Conservation (phyloP, 768 basidiomycete genomes). For the Lactarius akahatsu region DNA sequence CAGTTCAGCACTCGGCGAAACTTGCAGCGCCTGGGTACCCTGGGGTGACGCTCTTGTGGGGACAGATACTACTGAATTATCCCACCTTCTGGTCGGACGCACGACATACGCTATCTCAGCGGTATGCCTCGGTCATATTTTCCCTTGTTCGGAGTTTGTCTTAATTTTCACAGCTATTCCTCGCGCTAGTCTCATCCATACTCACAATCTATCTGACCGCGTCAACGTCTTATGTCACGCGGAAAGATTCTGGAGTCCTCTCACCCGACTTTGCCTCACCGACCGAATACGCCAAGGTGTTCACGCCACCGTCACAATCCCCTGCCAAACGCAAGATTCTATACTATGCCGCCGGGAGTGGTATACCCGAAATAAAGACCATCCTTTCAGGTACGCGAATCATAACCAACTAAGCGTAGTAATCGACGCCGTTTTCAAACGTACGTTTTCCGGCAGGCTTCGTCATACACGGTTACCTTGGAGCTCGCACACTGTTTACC, state of each 20-base stretch:
- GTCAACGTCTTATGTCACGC: constrained; percentile 83
- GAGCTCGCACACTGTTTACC: constrained; percentile 82
- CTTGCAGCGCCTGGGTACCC: constrained; percentile 68
- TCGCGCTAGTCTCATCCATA: constrained; percentile 71
- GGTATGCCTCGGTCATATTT: constrained; percentile 47
- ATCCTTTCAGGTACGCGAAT: constrained; percentile 69
- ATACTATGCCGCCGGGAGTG: constrained; percentile 95
- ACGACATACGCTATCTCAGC: constrained; percentile 71
- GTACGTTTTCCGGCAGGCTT: constrained; percentile 55
- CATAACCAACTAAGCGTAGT: neutral
- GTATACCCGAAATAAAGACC: constrained; percentile 96
- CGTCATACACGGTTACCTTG: constrained; percentile 96
- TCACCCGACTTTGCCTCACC: constrained; percentile 44
- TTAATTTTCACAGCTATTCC: constrained; percentile 50
- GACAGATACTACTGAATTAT: constrained; percentile 35
- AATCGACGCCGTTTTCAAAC: constrained; percentile 8
- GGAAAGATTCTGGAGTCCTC: constrained; percentile 82
- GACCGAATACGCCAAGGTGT: constrained; percentile 25
- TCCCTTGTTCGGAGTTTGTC: neutral
- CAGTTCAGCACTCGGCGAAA: constrained; percentile 30
- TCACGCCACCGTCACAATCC: constrained; percentile 31
- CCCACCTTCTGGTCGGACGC: constrained; percentile 59
- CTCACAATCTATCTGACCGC: constrained; percentile 86
- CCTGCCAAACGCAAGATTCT: constrained; percentile 61
- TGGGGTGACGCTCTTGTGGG: constrained; percentile 64